Evolutionary conservation across 441 rosid genomes (phyloP), one percentile per base, ranked within the genome.

Genomic region (Pelargonium exstipulatum): DNA sequence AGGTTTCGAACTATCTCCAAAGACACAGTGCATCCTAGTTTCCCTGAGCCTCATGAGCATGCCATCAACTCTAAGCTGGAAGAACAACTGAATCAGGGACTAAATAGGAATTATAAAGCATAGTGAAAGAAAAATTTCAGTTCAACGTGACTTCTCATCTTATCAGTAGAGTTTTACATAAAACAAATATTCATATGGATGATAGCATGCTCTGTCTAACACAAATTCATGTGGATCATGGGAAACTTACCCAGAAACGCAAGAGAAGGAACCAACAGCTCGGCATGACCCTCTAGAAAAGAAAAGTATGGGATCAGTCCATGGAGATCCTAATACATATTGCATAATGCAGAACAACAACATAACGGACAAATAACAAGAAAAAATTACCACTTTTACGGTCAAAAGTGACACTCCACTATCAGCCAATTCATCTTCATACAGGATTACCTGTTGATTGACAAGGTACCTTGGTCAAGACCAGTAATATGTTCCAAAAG

Each of bases 361-460:
- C 26, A 57, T 69, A 43, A 46, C n/a, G 14, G 16, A 63, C 49
- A 69, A 16, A 63, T 32, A 17, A 42, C 20, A 26, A 43, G 35
- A 55, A 74, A 70, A 60, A 64, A 70, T 83, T 90, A 95, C 99
- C 97, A 95, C 97, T 95, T 95, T 95, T 68, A 92, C 97, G 14
- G 94, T 88, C 75, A 91, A 81, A 75, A 95, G 92, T 10, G 99
- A 91, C 70, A 89, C 91, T 76, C 97, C 99, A 82, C 82, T 91
- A 78, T 95, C 97, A 72, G 97, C 97, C 69, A 95, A 85, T 81
- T 95, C 99, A 74, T 95, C 99, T 86, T 95, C 97, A 69, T 95
- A 95, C 80, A 95, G 79, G 75, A 95, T 85, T 53, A 91, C 93
- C 98, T 94, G 86, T 66, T 76, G 22, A 29, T 61, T 57, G 32